phyloP scores from a whole-genome alignment of 1,139 yeast genomes.

The Komagataea norvegica region DNA sequence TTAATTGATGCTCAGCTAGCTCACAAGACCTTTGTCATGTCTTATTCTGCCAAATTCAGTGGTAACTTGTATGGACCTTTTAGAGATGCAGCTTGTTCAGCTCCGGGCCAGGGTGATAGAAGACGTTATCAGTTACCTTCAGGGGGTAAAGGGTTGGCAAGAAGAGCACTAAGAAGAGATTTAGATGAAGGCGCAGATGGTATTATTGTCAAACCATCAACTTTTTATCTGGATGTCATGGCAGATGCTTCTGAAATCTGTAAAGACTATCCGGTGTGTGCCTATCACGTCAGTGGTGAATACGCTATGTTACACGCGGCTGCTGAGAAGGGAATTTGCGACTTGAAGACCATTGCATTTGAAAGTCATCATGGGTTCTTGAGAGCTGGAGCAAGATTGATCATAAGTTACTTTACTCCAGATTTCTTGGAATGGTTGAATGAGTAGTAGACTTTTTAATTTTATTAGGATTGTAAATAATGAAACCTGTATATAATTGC shows the following conservation, averaged over 20 bases:
- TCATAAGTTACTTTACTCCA: conserved; percentile 92
- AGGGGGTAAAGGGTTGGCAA: conserved; percentile 89
- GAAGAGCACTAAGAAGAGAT: conserved; percentile 84
- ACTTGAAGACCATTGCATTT: conserved; percentile 82
- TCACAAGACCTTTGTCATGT: conserved; percentile 83
- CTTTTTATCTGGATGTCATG: conserved; percentile 88
- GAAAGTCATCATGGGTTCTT: conserved; percentile 89
- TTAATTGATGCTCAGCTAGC: conserved; percentile 80
- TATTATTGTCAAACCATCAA: conserved; percentile 93
- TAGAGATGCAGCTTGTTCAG: conserved; percentile 94
- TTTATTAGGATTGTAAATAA: neutral
- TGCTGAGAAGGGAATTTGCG: conserved; percentile 91
- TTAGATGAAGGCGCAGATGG: conserved; percentile 94
- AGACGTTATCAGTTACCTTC: conserved; percentile 91
- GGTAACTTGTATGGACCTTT: conserved; percentile 95
- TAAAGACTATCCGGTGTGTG: conserved; percentile 82
- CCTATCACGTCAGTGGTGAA: conserved; percentile 97
- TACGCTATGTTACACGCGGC: conserved; percentile 98
- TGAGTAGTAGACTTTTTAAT: neutral
- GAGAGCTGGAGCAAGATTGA: conserved; percentile 92
- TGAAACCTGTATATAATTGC: conserved; percentile 1
- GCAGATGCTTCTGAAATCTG: conserved; percentile 83
- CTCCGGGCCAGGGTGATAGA: conserved; percentile 89
- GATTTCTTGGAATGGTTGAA: conserved; percentile 92
- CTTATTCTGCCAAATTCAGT: conserved; percentile 90